Percentiles rank a stretch among this genome's conserved stretches.
phyloP scores from a whole-genome alignment of 2,329 filamentous ascomycete species.

The Calonectria crousiana region DNA sequence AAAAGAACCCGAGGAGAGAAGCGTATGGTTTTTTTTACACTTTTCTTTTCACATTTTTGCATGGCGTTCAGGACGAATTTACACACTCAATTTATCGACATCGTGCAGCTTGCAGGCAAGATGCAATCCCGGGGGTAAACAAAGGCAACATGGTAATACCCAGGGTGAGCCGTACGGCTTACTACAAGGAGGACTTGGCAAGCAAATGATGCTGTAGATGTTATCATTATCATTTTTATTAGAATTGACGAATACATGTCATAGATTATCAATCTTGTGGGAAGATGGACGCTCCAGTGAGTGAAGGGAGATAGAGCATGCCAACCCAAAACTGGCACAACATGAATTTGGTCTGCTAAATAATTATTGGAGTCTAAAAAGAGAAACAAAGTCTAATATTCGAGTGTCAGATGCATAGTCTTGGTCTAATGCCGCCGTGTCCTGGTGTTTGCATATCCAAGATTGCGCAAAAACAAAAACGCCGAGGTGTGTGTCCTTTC shows the following conservation, averaged over 20 bases:
- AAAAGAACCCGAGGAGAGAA: not conserved
- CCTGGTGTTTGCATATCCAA: conserved; percentile 31
- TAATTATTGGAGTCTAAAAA: not conserved
- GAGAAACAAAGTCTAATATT: not conserved
- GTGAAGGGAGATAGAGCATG: not conserved
- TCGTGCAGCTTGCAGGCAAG: conserved; percentile 39
- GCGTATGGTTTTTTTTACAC: not conserved
- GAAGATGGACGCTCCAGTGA: not conserved
- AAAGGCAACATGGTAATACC: conserved; percentile 27
- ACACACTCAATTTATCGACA: conserved; percentile 6
- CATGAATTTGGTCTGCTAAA: no score
- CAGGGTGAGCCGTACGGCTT: conserved; percentile 5
- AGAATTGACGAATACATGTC: conserved; percentile 31
- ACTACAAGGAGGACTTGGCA: conserved; percentile 2
- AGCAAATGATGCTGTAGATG: conserved; percentile 14
- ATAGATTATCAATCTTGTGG: not conserved
- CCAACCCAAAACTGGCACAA: not conserved
- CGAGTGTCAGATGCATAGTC: conserved; percentile 1
- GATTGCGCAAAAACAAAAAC: conserved; percentile 30
- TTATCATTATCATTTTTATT: conserved; percentile 11
- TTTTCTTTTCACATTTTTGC: conserved; percentile 9
- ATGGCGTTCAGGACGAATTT: conserved; percentile 23
- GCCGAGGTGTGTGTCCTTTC: conserved; percentile 32
- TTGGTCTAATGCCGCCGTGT: conserved; percentile 1
- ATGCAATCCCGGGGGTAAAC: conserved; percentile 13